Base-by-base conservation (phyloP, 2,329 filamentous ascomycete species). In the Pyrenophora teres region DNA sequence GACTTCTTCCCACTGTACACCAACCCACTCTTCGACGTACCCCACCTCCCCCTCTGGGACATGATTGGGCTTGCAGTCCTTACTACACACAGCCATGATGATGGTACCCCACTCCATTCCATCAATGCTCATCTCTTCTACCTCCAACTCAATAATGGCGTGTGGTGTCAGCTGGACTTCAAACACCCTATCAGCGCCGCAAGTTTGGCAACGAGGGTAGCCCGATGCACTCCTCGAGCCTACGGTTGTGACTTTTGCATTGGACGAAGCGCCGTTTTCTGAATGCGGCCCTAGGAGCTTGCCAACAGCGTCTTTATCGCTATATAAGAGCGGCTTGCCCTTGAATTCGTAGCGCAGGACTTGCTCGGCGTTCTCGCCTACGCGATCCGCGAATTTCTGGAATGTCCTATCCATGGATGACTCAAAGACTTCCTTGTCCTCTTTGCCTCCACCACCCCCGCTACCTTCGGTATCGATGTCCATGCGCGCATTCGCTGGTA, bases 71-170 rank as follows among this genome's bases (percentile, higher is more conserved):
- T 82, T 80, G 70, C 94, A 97, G 72, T 97, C 90, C 68, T 77
- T 83, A 59, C 82, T 84, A 72, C 94, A 99, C 6, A 95, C 91
- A 0, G 86, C 92, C 32, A 97, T 79, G 51, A 99, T 85, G 7
- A 99, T 83, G 0, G 92, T 97, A 0, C 93, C 93, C 94, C 94
- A 99, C 67, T 99, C 94, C 94, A 99, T 99, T 0, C 92, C 94
- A 44, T 78, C 96, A 82, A 76, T 76, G 60, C 59, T 77, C 78
- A 74, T 76, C 72, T 92, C 89, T 8, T 84, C 83, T 2, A 83
- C 86, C 78, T 97, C 94, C 46, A 97, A 78, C 78, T 95, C 89
- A 25, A 86, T 85, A 65, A 99, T 99, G 3, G 92, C 87, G 70
- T 96, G 89, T 35, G 94, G 94, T 61, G 88, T 92, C 59, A 99